Evolutionary conservation across 2,329 filamentous ascomycete species (phyloP), one percentile per base, ranked within the genome.

Genomic region (Onygenales sp.): DNA sequence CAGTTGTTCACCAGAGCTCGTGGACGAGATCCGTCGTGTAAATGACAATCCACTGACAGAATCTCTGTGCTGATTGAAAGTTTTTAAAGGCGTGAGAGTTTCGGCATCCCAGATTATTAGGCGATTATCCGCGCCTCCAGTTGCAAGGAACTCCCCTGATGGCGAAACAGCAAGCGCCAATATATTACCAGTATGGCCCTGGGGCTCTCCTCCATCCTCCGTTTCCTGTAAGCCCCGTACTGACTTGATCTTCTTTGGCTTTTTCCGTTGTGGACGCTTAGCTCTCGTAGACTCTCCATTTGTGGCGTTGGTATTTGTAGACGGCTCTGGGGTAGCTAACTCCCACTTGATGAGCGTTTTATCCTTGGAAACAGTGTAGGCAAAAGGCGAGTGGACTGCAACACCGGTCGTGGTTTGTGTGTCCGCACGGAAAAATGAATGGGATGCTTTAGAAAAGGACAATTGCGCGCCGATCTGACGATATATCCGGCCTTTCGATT

Each of bases 11-110:
- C 73, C 73, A 4, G 80, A 76, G 48, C 70, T 72, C 63, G 75
- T 69, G 10, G 65, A 64, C 14, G 71, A 72, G 13, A 87, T 91
- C 49, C 87, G 88, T 57, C 88, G 80, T 39, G 90, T 85, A 67
- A 98, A 98, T 0, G 85, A 86, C 14, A 98, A 75, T 0, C 86
- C 85, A 6, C 87, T 92, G 50, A 98, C 83, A 13, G 89, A 81
- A 64, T 94, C 93, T 56, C 93, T 83, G 72, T 98, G 93, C 56
- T 95, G 89, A n/a, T 82, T 84, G 68, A 97, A 95, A 3, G 92
- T 83, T 61, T 86, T 86, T 60, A 94, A 72, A 0, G 89, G 87
- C 51, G 81, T 86, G 48, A 98, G 78, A 0, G 84, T 86, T 51
- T 81, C 81, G 9, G 90, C 87, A 61, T 95, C 84, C 86, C 92